Evolutionary conservation across 352 stramenopile genomes (phyloP), one percentile per base, ranked within the genome.

Genomic region (Aphanomyces invadans): DNA sequence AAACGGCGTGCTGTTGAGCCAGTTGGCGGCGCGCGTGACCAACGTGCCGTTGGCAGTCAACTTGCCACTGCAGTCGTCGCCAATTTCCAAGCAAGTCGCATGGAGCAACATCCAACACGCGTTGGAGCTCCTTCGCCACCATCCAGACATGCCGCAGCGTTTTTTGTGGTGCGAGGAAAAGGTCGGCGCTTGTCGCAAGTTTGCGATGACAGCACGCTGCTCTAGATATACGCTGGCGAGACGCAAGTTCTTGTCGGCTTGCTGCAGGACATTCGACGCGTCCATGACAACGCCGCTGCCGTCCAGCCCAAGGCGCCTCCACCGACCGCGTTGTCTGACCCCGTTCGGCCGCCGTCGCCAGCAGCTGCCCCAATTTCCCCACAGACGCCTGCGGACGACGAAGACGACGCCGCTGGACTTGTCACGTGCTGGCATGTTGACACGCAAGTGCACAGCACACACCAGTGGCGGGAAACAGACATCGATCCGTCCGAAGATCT

Each of bases 131-230:
- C 21, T 62, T 12, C 54, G 54, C 5, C 9, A 9, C 12, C 2
- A 44, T 21, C 54, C 54, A n/a, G 25, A 5, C 17, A 48, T 62
- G 10, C 54, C 54, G 17, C 54, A 62, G 25, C 31, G 54, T n/a
- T 62, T 49, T 26, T 32, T 62, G 12, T 62, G 54, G 54, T 48
- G 54, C 32, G 54, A 62, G 9, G 54, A 62, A 2, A 62, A 62
- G 54, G 54, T 62, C 23, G n/a, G 54, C n/a, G n/a, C n/a, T n/a
- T n/a, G n/a, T n/a, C n/a, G n/a, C n/a, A n/a, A n/a, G n/a, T n/a
- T n/a, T n/a, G n/a, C n/a, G n/a, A n/a, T n/a, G n/a, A n/a, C n/a
- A n/a, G n/a, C n/a, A n/a, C n/a, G n/a, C n/a, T n/a, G n/a, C n/a
- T n/a, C n/a, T 21, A 62, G 54, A 44, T 62, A 4, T 23, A 23